Evolutionary conservation across 441 rosid species (phyloP), one percentile per base, ranked within the genome.

Genomic region (Croton setiger): DNA sequence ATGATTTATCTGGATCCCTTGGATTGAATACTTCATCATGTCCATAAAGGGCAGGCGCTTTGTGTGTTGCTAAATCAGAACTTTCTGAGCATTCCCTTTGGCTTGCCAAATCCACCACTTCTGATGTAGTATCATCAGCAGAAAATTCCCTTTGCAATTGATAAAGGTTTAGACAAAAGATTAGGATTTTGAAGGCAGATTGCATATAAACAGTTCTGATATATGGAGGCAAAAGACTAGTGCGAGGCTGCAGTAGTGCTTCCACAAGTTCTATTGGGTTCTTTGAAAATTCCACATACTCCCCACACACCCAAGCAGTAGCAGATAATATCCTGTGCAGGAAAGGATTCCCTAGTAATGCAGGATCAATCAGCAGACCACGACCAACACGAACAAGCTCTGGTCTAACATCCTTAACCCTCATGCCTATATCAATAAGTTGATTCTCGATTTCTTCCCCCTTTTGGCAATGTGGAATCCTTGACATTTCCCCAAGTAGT

Each of bases 301-400:
- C 97, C 43, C 97, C 98, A 17, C 88, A 87, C 13, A 80, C 80
- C 97, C 97, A 94, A 36, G 98, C 94, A 74, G 96, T 89, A 74
- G 97, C 97, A 23, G 86, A 87, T 74, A 92, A 71, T 71, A 92
- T 80, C 21, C 86, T 81, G 73, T 85, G 86, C 87, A 92, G 72
- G 84, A 78, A 88, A 44, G 79, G 82, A 75, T 92, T 87, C 23
- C 97, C 94, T 65, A 94, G 94, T 72, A 94, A 82, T 23, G 98
- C 97, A 70, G 98, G 98, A 85, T 92, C 98, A 71, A 90, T 92
- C 52, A 94, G 78, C 75, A 92, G 80, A 49, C 83, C 86, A 64
- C 91, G 89, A 74, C 85, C 73, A 67, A 94, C 87, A 37, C 75
- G 83, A 69, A 92, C 90, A 64, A 94, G 87, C 82, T 86, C 86